Evolutionary conservation across 2,329 filamentous ascomycete species (phyloP).

Genomic region (Thielaviopsis musarum): DNA sequence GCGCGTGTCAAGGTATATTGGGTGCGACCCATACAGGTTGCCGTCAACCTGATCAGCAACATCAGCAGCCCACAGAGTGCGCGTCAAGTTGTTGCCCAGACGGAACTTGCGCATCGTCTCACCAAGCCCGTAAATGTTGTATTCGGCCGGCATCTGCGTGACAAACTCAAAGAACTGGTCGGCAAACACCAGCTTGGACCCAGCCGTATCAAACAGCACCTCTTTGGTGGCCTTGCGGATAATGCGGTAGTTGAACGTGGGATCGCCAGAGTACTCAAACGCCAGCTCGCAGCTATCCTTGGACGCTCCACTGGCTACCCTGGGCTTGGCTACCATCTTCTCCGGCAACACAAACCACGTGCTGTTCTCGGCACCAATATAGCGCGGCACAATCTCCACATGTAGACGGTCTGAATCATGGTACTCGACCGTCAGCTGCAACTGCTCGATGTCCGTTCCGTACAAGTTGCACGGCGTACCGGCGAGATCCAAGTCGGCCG

Average conservation of each 20-base stretch:
- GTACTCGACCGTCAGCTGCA: constrained; percentile 52
- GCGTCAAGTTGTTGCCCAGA: constrained; percentile 56
- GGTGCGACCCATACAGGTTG: constrained; percentile 63
- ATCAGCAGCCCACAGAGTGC: constrained; percentile 47
- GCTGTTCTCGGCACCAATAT: constrained; percentile 41
- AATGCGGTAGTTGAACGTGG: constrained; percentile 53
- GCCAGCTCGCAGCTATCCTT: constrained; percentile 41
- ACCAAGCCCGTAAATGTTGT: constrained; percentile 61
- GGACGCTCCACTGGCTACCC: constrained; percentile 47
- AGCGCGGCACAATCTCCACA: constrained; percentile 51
- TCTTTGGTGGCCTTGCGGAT: constrained; percentile 42
- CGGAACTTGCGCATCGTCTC: constrained; percentile 56
- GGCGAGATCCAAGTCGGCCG: constrained; percentile 52
- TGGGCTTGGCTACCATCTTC: constrained; percentile 41
- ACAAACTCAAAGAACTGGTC: constrained; percentile 64
- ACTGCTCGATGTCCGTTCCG: constrained; percentile 51
- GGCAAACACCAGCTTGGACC: constrained; percentile 51
- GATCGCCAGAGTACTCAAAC: constrained; percentile 34
- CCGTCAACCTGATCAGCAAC: constrained; percentile 44
- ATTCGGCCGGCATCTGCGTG: constrained; percentile 47
- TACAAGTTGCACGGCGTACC: constrained; percentile 61
- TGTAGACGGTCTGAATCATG: constrained; percentile 49
- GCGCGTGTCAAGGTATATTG: constrained; percentile 64
- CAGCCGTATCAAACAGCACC: constrained; percentile 49
- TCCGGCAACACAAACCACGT: constrained; percentile 54